Base-by-base conservation (phyloP, 2,329 filamentous ascomycete species). In the Fusarium piperis region DNA sequence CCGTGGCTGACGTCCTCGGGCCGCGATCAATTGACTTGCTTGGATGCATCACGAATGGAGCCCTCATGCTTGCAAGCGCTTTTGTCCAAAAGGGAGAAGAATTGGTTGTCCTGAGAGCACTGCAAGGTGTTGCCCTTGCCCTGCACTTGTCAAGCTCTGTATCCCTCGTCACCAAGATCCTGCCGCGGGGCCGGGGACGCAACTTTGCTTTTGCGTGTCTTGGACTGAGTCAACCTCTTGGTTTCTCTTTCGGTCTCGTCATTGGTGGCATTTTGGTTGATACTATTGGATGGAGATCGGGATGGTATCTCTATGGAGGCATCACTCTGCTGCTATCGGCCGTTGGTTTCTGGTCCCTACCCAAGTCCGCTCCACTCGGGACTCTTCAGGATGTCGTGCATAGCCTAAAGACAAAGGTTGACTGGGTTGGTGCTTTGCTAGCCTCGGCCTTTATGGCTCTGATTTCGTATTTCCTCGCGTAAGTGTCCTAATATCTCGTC, bases 401-500 rank as follows among this genome's bases (percentile, higher is more conserved):
- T 2, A 64, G 73, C 12, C 33, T 78, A 11, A 71, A 56, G 36
- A 79, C 73, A 1, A 84, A 87, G 15, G 83, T 90, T 48, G 88
- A 89, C 67, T 89, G 87, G 87, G 69, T 87, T 23, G 88, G 88
- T 0, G 85, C 85, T 0, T 23, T 82, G 1, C 80, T 89, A 4
- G 84, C 83, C 2, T 85, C 83, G 36, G 76, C 80, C 0, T 84
- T 81, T 18, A 78, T 89, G 66, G 85, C 83, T 1, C 76, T 87
- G 59, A 76, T 89, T 2, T 87, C 83, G 3, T 89, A 89, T 70
- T 80, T 86, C n/a, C 79, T 89, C n/a, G 85, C 85, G 85, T 86
- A 73, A 79, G 84, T 82, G 35, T 26, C 9, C 4, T 3, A 5
- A 11, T 38, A 10, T 44, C 13, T 33, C 3, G 13, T 44, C 5